These are phyloP conservation scores for Fraxinus ornus DNA, from an alignment of 305 asterid species.

Conservation along the genomic window DNA sequence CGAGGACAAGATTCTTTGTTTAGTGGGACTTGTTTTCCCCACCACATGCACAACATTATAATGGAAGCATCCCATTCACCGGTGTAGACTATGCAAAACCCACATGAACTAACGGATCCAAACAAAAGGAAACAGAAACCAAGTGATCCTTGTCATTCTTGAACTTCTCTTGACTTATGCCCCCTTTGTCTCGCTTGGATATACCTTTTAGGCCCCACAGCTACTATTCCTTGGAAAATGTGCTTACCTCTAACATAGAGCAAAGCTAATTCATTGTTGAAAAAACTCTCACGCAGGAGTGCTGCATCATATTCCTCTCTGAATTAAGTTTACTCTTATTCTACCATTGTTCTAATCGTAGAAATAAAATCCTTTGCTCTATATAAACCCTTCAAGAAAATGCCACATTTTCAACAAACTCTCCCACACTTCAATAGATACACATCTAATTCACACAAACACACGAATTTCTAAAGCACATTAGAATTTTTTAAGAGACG, in stretches of 20 bases:
- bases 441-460: neutral
- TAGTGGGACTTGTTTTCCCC: neutral
- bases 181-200: neutral
- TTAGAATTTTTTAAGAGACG: neutral
- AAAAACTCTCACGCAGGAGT: neutral
- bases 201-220: neutral
- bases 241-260: neutral
- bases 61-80: neutral
- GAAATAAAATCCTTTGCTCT: neutral
- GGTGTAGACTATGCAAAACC: neutral
- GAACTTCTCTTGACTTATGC: conserved; percentile 5
- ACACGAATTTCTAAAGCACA: neutral
- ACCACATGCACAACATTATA: neutral
- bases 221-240: neutral
- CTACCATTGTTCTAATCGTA: conserved; percentile 23
- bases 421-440: neutral
- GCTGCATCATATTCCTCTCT: neutral
- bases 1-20: neutral
- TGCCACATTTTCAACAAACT: neutral
- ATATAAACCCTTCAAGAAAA: conserved; percentile 27
- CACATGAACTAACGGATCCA: neutral
- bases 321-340: conserved; percentile 13
- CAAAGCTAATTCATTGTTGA: conserved; percentile 5
- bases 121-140: neutral
- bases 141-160: conserved; percentile 12